Evolutionary conservation across 1,284 basidiomycete species (phyloP), one percentile per base, ranked within the genome.

Genomic region (Neotropicomus parvogracilis): DNA sequence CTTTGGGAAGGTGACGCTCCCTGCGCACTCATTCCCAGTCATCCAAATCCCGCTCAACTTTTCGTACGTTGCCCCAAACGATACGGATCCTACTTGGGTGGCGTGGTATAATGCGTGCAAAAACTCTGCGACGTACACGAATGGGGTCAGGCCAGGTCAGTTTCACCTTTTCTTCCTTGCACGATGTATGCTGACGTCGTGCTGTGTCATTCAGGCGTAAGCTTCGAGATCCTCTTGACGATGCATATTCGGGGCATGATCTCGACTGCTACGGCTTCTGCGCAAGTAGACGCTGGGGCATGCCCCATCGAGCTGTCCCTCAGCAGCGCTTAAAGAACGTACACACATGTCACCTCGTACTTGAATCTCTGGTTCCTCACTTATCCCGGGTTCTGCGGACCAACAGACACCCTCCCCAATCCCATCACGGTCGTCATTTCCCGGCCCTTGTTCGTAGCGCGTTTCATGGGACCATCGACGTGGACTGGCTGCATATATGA

Each of bases 51-150:
- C 91, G 1, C 70, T 95, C 44, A 85, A 84, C 56, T 92, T 94
- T 67, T 80, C 81, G 0, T 94, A 93, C 63, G 53, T 80, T n/a
- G 88, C 85, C 0, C 70, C 78, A n/a, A 94, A 95, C 63, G 75
- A 78, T 40, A 80, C 83, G 2, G 91, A 95, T 68, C 71, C 75
- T 33, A 93, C 91, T 26, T 95, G 91, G 90, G 66, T 66, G 24
- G 81, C 83, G 54, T 87, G 88, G 80, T 90, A 94, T 67, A 74
- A 85, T 53, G 85, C 80, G 7, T 94, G 91, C 73, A 78, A 74
- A 70, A 91, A 81, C 69, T 69, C 66, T 38, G 75, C 55, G 48
- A 66, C 77, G 37, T 79, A 70, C 54, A 29, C 67, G 1, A 74
- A 75, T 40, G 80, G 80, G 6, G 64, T 66, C 26, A 77, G 91